phyloP scores from a whole-genome alignment of 1,139 yeast genomes.

The Meyerozyma elateridarum region DNA sequence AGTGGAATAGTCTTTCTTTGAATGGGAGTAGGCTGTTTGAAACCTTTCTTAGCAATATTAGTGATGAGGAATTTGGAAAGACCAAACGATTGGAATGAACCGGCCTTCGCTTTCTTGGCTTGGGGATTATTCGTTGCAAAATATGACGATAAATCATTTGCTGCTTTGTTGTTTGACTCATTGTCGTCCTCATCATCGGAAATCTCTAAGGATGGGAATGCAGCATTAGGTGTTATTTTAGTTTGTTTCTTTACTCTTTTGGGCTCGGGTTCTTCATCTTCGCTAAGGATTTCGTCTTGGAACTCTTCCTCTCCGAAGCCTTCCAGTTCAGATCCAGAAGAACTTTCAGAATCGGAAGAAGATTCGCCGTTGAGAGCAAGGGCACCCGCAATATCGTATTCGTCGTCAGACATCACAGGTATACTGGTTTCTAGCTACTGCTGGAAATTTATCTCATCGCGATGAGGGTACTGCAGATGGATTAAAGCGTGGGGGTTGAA shows the following conservation, averaged over 20 bases:
- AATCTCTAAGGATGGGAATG: conserved; percentile 65
- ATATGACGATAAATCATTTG: conserved; percentile 40
- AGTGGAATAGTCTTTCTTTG: conserved; percentile 94
- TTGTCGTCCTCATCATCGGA: conserved; percentile 55
- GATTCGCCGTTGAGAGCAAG: conserved; percentile 45
- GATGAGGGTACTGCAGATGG: conserved; percentile 3
- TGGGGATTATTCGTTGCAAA: conserved; percentile 37
- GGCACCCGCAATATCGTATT: conserved; percentile 63
- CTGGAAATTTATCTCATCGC: background rate
- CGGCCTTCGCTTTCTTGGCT: conserved; percentile 67
- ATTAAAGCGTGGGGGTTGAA: too few relatives aligned
- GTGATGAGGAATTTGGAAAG: conserved; percentile 64
- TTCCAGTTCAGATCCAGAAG: conserved; percentile 19
- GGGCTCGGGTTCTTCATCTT: conserved; percentile 41
- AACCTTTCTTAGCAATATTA: conserved; percentile 82
- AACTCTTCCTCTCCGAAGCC: conserved; percentile 37
- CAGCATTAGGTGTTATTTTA: conserved; percentile 13
- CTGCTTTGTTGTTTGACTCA: conserved; percentile 17
- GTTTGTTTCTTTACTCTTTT: conserved; percentile 12
- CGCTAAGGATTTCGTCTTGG: conserved; percentile 57
- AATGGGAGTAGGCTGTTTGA: conserved; percentile 93
- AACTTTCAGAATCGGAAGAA: conserved; percentile 26
- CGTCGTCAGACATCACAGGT: conserved; percentile 51
- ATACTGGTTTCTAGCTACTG: too few relatives aligned
- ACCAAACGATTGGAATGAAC: conserved; percentile 89